phyloP scores from a whole-genome alignment of 2,329 filamentous ascomycete genomes.

The Alternaria longipes region DNA sequence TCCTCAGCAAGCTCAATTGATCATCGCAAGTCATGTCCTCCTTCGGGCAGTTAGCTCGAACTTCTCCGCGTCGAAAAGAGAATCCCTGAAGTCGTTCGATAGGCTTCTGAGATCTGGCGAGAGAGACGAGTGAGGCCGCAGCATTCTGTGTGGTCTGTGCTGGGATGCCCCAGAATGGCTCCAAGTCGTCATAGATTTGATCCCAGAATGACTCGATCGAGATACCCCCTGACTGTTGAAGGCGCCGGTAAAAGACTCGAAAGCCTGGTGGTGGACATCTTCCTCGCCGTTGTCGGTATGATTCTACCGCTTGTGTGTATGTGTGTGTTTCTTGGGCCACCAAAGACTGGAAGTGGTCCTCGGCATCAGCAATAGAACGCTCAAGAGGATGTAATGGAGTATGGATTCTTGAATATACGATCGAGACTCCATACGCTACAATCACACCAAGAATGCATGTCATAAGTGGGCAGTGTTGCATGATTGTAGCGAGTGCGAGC shows the following conservation, averaged over 20 bases:
- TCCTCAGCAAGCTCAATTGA: neutral
- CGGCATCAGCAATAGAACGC: neutral
- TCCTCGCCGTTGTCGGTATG: neutral
- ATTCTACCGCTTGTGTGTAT: neutral
- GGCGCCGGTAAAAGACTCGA: neutral
- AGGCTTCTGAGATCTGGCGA: neutral
- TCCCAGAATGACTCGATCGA: slow-evolving; percentile 2
- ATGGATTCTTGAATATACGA: neutral
- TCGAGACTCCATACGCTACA: neutral
- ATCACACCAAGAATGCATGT: neutral
- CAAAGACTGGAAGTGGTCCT: neutral
- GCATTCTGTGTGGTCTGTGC: neutral
- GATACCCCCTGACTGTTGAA: neutral
- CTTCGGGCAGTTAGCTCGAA: neutral
- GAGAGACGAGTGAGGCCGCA: neutral
- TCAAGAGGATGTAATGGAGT: neutral
- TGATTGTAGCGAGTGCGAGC: neutral
- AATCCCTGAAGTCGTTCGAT: neutral
- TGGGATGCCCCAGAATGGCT: neutral
- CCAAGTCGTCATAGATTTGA: neutral
- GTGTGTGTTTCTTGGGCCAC: neutral
- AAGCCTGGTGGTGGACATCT: neutral
- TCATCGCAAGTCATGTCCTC: neutral
- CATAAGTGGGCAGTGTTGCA: neutral
- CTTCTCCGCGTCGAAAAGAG: neutral